These are phyloP conservation scores for Coemansia sp. DNA, from an alignment of 192 early-diverging fungal species.

Conservation along the genomic window DNA sequence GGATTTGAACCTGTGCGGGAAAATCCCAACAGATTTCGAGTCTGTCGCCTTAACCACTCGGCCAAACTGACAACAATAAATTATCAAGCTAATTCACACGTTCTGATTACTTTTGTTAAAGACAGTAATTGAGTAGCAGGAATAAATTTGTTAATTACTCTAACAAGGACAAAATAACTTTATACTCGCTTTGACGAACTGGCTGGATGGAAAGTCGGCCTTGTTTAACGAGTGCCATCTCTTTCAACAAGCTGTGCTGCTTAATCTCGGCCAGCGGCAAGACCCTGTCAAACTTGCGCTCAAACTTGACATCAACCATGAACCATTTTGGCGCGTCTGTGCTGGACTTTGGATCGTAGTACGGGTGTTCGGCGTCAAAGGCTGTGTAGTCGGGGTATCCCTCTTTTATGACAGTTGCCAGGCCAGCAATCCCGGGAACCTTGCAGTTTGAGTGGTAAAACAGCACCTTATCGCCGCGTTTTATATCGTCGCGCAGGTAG, in stretches of 20 bases:
- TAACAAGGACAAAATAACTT: conserved; percentile 56
- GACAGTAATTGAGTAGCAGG: not conserved
- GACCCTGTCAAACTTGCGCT: conserved; percentile 60
- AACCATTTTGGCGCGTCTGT: conserved; percentile 73
- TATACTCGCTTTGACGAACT: conserved; percentile 61
- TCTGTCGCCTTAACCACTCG: conserved; percentile 14
- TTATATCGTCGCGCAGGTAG: conserved; percentile 75
- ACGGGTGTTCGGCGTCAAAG: conserved; percentile 69
- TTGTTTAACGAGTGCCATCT: conserved; percentile 69
- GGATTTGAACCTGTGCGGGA: conserved; percentile 7
- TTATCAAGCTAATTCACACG: not conserved
- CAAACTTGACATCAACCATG: conserved; percentile 82
- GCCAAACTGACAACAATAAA: conserved; percentile 7
- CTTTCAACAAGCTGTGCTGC: conserved; percentile 48
- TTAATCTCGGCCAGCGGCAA: conserved; percentile 72
- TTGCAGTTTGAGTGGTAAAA: conserved; percentile 92
- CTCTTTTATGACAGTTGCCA: conserved; percentile 60
- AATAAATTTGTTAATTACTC: not conserved
- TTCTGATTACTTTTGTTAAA: not conserved
- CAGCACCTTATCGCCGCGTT: conserved; percentile 65
- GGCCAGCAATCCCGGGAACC: conserved; percentile 76
- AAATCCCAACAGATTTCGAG: conserved; percentile 6
- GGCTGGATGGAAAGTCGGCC: conserved; percentile 79
- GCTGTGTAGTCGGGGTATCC: conserved; percentile 78
- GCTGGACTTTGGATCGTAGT: conserved; percentile 75